Evolutionary conservation across 2,329 filamentous ascomycete genomes (phyloP).

Genomic region (Pestalotiopsis sp.): DNA sequence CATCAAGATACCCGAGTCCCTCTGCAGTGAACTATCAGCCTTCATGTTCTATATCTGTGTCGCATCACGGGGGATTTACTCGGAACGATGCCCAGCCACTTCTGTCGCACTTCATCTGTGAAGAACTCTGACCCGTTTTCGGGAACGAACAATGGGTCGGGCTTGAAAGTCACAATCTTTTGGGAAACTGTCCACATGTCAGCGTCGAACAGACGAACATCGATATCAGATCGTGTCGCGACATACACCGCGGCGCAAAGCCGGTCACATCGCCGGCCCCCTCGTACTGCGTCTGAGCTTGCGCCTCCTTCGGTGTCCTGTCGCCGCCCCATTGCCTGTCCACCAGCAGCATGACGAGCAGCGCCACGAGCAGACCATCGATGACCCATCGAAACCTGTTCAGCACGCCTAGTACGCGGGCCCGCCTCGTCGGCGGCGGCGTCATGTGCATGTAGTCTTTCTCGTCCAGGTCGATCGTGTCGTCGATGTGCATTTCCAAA

Average conservation of each 20-base stretch:
- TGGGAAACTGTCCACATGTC: constrained; percentile 33
- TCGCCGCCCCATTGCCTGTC: constrained; percentile 24
- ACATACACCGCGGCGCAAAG: constrained; percentile 40
- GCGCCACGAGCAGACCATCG: constrained; percentile 36
- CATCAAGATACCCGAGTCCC: constrained; percentile 42
- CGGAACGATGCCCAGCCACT: constrained; percentile 43
- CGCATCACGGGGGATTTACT: constrained; percentile 24
- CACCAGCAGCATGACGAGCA: constrained; percentile 37
- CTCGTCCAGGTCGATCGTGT: constrained; percentile 30
- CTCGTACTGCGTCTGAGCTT: constrained; percentile 25
- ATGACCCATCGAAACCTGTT: constrained; percentile 31
- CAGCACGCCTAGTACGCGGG: constrained; percentile 19
- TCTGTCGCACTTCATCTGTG: constrained; percentile 30
- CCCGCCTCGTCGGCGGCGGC: constrained; percentile 14
- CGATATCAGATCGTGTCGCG: too few species aligned
- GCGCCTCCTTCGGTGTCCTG: constrained; percentile 9
- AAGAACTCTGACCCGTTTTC: constrained; percentile 43
- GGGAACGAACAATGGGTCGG: constrained; percentile 38
- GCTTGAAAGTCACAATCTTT: constrained; percentile 40
- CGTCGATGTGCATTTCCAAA: constrained; percentile 27
- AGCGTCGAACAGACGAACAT: neutral
- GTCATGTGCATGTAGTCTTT: constrained; percentile 28
- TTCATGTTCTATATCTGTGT: neutral
- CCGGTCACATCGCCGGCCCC: constrained; percentile 40
- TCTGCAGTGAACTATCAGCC: constrained; percentile 19